Evolutionary conservation across 2,329 filamentous ascomycete species (phyloP).

Genomic region (Aspergillus calidoustus): DNA sequence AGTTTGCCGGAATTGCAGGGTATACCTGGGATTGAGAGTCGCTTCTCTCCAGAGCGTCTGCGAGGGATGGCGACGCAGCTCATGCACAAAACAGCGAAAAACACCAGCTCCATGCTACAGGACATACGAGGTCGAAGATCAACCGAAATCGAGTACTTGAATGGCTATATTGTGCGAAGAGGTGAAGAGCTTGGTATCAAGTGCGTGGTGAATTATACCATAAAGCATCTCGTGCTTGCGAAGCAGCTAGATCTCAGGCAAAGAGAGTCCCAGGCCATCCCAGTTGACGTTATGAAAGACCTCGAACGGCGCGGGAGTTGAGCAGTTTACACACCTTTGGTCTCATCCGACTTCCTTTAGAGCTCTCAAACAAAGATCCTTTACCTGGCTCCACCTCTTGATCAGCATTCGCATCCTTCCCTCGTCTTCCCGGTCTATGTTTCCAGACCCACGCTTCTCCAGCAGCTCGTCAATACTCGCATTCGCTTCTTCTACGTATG

Average conservation of each 20-base stretch:
- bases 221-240: conserved; percentile 73
- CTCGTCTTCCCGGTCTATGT: conserved; percentile 21
- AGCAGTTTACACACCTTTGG: background rate
- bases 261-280: conserved; percentile 37
- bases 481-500: conserved; percentile 42
- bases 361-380: conserved; percentile 36
- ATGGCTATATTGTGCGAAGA: conserved; percentile 80
- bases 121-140: conserved; percentile 64
- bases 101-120: conserved; percentile 69
- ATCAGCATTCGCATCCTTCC: conserved; percentile 34
- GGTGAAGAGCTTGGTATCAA: conserved; percentile 75
- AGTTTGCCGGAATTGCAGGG: conserved; percentile 73
- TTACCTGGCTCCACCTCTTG: conserved; percentile 47
- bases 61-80: conserved; percentile 63
- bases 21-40: conserved; percentile 62
- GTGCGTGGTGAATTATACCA: conserved; percentile 72
- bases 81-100: conserved; percentile 58
- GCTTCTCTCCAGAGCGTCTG: conserved; percentile 66
- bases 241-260: conserved; percentile 58
- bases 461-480: conserved; percentile 33
- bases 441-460: conserved; percentile 14
- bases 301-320: conserved; percentile 1
- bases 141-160: conserved; percentile 83
- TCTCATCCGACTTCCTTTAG: conserved; percentile 25
- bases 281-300: conserved; percentile 30